Evolutionary conservation across 1,284 basidiomycete species (phyloP).

Genomic region (Cryptococcus sp.): DNA sequence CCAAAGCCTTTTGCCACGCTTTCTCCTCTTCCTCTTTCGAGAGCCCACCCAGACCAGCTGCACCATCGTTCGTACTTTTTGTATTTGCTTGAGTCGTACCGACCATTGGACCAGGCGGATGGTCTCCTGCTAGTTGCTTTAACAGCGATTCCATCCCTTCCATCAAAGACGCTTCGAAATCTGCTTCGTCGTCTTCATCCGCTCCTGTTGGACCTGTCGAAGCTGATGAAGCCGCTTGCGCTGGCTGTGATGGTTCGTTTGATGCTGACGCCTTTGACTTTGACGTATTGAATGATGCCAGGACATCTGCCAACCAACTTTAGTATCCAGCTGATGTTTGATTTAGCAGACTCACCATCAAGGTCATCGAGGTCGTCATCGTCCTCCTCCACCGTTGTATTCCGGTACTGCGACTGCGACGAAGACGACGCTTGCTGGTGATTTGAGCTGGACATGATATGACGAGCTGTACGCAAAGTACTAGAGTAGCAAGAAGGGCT

Average conservation of each 20-base stretch:
- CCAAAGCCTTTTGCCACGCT: constrained; percentile 68
- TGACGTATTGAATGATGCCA: constrained; percentile 44
- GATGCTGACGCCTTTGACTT: constrained; percentile 15
- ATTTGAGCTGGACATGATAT: no score
- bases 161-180: constrained; percentile 71
- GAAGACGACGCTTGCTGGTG: neutral
- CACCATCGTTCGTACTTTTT: constrained; percentile 9
- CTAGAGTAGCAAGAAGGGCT: no score
- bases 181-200: constrained; percentile 54
- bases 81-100: neutral
- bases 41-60: constrained; percentile 21
- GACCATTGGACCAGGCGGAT: constrained; percentile 44
- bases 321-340: neutral
- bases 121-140: constrained; percentile 61
- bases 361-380: constrained; percentile 49
- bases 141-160: constrained; percentile 84
- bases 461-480: no score
- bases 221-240: constrained; percentile 15
- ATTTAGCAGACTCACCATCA: constrained; percentile 34
- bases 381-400: constrained; percentile 37
- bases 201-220: constrained; percentile 14
- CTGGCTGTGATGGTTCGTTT: constrained; percentile 5
- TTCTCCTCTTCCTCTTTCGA: constrained; percentile 50
- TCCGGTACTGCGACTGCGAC: constrained; percentile 8
- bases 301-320: constrained; percentile 34